Evolutionary conservation across 305 asterid species (phyloP).

Genomic region (Coffea humblotiana): DNA sequence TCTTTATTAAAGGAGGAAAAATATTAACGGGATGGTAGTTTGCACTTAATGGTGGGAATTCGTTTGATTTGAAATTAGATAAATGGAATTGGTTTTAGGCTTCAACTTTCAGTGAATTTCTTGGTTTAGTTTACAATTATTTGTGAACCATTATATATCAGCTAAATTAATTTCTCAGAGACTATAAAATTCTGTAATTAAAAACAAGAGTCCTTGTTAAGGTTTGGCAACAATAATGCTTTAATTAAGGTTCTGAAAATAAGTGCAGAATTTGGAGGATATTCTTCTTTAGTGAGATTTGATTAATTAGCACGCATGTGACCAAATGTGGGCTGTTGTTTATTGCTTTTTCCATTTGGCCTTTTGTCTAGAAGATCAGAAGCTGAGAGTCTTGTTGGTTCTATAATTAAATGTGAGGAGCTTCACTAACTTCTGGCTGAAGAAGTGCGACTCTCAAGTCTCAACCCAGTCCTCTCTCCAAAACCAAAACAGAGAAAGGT

Average conservation of each 20-base stretch:
- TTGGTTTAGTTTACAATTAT: neutral
- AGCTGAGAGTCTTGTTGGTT: conserved; percentile 7
- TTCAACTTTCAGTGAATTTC: neutral
- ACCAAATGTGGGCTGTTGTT: conserved; percentile 46
- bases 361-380: conserved; percentile 24
- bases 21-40: too few species aligned
- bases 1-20: too few species aligned
- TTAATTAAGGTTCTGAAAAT: neutral
- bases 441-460: conserved; percentile 29
- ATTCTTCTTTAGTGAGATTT: neutral
- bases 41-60: too few species aligned
- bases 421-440: conserved; percentile 31
- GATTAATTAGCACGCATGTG: conserved; percentile 44
- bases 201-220: neutral
- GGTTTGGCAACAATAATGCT: neutral
- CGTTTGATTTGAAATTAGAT: too few species aligned
- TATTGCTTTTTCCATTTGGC: conserved; percentile 25
- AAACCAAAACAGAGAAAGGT: conserved; percentile 32
- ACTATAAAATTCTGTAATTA: neutral
- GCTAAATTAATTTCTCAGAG: too few species aligned
- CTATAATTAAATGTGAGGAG: conserved; percentile 22
- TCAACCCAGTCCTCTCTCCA: conserved; percentile 18
- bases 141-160: too few species aligned
- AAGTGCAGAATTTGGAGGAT: neutral
- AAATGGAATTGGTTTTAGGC: too few species aligned